phyloP scores from a whole-genome alignment of 441 rosid species.

The Rhodomyrtus psidioides region DNA sequence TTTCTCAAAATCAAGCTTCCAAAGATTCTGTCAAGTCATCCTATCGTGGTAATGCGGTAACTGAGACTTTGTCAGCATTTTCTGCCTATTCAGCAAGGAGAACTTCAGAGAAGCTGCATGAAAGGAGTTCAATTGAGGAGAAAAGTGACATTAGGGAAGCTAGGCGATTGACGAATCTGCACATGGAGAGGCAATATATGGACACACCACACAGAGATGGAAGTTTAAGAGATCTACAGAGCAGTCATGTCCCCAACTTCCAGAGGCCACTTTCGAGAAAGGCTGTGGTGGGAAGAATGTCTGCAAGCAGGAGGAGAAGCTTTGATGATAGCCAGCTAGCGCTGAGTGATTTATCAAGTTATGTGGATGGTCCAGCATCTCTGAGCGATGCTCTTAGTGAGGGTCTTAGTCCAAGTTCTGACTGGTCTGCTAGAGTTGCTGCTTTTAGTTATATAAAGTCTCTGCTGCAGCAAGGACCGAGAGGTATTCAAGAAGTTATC shows the following conservation, averaged over 20 bases:
- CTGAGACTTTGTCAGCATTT: constrained; percentile 1
- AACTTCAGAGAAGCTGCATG: constrained; percentile 52
- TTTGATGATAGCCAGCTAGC: constrained; percentile 89
- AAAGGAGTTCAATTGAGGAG: constrained; percentile 64
- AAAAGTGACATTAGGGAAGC: constrained; percentile 53
- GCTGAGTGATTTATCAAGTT: constrained; percentile 73
- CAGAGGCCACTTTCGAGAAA: constrained; percentile 95
- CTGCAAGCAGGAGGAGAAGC: constrained; percentile 88
- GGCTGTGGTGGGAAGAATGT: constrained; percentile 68
- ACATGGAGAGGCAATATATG: constrained; percentile 63
- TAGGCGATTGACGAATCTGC: constrained; percentile 44
- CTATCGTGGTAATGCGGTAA: not conserved
- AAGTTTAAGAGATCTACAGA: constrained; percentile 58
- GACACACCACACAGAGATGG: constrained; percentile 57
- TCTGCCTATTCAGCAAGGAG: constrained; percentile 3
- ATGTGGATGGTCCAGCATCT: constrained; percentile 83
- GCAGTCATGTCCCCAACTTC: constrained; percentile 82
- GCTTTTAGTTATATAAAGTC: constrained; percentile 79
- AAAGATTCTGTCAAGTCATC: not conserved
- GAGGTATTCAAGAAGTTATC: constrained; percentile 87
- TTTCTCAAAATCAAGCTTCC: constrained; percentile 9
- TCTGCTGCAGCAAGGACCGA: constrained; percentile 86
- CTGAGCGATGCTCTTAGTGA: constrained; percentile 77
- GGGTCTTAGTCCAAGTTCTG: constrained; percentile 87
- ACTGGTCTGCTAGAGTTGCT: constrained; percentile 97